These are phyloP conservation scores for Neonectria punicea DNA, from an alignment of 2,329 filamentous ascomycete species.

Conservation along the genomic window DNA sequence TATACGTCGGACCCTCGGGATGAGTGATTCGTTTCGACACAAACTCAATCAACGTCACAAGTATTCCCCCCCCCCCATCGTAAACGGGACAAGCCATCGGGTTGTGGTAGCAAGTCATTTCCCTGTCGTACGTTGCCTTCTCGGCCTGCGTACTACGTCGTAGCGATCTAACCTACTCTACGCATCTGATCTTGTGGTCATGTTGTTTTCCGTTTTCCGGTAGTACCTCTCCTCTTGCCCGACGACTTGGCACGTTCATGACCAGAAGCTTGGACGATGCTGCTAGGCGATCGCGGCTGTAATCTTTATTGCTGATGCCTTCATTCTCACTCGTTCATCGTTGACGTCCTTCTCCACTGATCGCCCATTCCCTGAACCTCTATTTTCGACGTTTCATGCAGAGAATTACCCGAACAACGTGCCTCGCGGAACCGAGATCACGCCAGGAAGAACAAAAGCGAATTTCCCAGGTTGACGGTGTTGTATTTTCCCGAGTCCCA, in stretches of 20 bases:
- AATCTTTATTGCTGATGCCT: not conserved
- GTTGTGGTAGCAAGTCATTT: not conserved
- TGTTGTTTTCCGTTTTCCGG: not conserved
- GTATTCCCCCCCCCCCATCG: not conserved
- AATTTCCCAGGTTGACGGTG: not conserved
- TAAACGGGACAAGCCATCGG: not conserved
- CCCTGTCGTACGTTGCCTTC: constrained; percentile 27
- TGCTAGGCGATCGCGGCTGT: constrained; percentile 5
- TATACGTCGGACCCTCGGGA: not conserved
- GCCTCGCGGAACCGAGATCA: not conserved
- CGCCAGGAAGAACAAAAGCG: not conserved
- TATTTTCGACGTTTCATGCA: constrained; percentile 24
- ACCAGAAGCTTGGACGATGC: constrained; percentile 25
- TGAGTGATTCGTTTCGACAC: not conserved
- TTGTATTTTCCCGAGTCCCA: not conserved
- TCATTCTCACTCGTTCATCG: constrained; percentile 1
- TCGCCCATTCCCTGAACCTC: constrained; percentile 11
- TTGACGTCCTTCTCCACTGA: constrained; percentile 20
- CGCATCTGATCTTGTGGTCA: not conserved
- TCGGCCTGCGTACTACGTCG: not conserved
- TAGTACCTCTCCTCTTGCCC: not conserved
- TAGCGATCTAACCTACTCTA: not conserved
- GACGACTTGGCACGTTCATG: constrained; percentile 16
- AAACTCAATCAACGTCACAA: not conserved
- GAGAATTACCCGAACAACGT: constrained; percentile 24